These are phyloP conservation scores for Biancaea sappan DNA, from an alignment of 306 rosid genomes.

Conservation along the genomic window DNA sequence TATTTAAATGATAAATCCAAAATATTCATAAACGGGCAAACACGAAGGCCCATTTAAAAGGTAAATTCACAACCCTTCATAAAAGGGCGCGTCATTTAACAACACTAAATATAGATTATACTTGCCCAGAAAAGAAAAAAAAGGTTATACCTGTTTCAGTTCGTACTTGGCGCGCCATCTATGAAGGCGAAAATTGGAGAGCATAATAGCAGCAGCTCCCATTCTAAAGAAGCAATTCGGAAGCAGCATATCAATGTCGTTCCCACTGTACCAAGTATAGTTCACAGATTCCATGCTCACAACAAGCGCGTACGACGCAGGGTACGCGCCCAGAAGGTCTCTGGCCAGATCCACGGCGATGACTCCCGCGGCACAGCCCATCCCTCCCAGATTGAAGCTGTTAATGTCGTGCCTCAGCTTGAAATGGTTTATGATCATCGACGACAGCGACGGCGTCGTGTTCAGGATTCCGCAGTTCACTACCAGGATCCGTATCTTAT, in stretches of 20 bases:
- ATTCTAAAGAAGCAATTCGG: slow-evolving; percentile 77
- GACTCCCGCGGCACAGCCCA: slow-evolving; percentile 81
- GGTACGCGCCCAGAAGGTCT: slow-evolving; percentile 64
- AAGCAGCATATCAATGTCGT: slow-evolving; percentile 53
- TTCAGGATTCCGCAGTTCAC: slow-evolving; percentile 67
- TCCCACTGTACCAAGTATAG: slow-evolving; percentile 64
- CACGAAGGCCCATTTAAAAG: too few relatives aligned
- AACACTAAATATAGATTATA: too few relatives aligned
- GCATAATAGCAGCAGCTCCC: slow-evolving; percentile 69
- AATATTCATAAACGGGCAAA: too few relatives aligned
- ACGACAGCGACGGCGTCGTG: slow-evolving; percentile 60
- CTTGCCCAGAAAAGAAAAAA: too few relatives aligned
- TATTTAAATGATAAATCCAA: too few relatives aligned
- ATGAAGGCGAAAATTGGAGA: slow-evolving; percentile 49
- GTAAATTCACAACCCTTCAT: too few relatives aligned
- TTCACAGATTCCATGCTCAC: slow-evolving; percentile 68
- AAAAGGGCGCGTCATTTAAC: too few relatives aligned
- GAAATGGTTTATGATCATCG: slow-evolving; percentile 66
- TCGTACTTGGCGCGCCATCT: slow-evolving; percentile 73
- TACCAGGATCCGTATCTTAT: slow-evolving; percentile 49
- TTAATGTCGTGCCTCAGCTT: slow-evolving; percentile 61
- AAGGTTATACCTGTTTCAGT: slow-evolving; percentile 52
- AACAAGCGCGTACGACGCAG: slow-evolving; percentile 57
- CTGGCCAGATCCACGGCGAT: slow-evolving; percentile 66
- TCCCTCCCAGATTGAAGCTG: slow-evolving; percentile 72